Conservation (phyloP, 441 rosid species). For the Jatropha podagrica region DNA sequence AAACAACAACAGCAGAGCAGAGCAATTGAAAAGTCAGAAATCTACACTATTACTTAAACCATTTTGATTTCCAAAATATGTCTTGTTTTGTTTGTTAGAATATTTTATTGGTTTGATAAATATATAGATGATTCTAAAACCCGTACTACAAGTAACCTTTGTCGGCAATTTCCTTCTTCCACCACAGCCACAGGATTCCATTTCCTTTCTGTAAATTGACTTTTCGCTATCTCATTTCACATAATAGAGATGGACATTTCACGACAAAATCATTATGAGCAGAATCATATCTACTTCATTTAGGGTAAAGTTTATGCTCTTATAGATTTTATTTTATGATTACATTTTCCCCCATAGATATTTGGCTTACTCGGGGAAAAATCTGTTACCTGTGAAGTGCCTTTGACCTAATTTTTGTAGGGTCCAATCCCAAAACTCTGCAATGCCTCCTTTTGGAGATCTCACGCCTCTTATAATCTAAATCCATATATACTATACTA, state of each 20-base stretch:
- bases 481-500: not conserved
- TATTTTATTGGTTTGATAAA: conserved; percentile 14
- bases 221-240: conserved; percentile 4
- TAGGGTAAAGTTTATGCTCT: not conserved
- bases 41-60: not conserved
- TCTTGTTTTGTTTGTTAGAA: conserved; percentile 4
- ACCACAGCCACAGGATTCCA: conserved; percentile 9
- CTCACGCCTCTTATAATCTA: conserved; percentile 21
- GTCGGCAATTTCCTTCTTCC: conserved; percentile 30
- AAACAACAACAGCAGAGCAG: not conserved
- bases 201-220: conserved; percentile 6
- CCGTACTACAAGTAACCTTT: conserved; percentile 31
- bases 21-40: conserved; percentile 20
- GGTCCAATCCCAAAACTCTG: conserved; percentile 3
- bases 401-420: conserved; percentile 19
- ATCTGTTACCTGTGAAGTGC: conserved; percentile 21
- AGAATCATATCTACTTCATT: conserved; percentile 12
- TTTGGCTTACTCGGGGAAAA: too few species aligned
- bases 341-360: too few species aligned
- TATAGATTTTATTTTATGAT: conserved; percentile 2
- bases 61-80: not conserved
- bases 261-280: not conserved
- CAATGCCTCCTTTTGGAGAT: conserved; percentile 15
- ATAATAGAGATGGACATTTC: not conserved
- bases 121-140: conserved; percentile 28